Evolutionary conservation across 257 asterid species (phyloP), one percentile per base, ranked within the genome.

Genomic region (Nyctanthes arbortristis): DNA sequence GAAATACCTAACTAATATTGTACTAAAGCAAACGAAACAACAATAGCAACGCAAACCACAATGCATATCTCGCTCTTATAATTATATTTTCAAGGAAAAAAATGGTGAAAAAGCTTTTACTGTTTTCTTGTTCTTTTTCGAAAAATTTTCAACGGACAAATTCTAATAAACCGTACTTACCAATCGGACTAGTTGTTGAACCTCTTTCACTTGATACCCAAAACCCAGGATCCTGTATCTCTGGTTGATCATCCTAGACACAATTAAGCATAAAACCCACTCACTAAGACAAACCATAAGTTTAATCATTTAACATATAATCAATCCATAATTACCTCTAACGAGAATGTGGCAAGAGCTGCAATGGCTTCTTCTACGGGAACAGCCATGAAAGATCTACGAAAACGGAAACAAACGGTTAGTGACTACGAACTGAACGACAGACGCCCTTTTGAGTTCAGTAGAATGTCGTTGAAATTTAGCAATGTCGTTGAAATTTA

Each of bases 281-380:
- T 62, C 14, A 60, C 31, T 0, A 2, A 25, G 22, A 40, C 32
- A 35, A 18, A 4, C 31, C 14, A 1, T 33, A 63, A 37, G 18
- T n/a, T 25, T 20, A 3, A 49, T 49, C 29, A 8, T 18, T 52
- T 52, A 9, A 3, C 1, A 6, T 14, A 11, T 36, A 5, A 36
- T 32, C 4, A 58, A 40, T 37, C 69, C 65, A 18, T 60, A 67
- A 67, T 70, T 75, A 90, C 98, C 89, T 93, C 98, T 62, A 93
- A 76, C 2, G 97, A 93, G 80, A 93, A 93, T 69, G 98, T 93
- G 61, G 98, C 91, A 10, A 93, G 85, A 49, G 98, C 98, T 61
- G 97, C 96, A 76, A 93, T 91, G 76, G 98, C 98, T 84, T 93
- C 98, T 78, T 93, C 98, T 32, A 93, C 89, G 8, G 98, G 98